Conservation (phyloP, 179 eudicot genomes). For the Sideroxylon spinosum region DNA sequence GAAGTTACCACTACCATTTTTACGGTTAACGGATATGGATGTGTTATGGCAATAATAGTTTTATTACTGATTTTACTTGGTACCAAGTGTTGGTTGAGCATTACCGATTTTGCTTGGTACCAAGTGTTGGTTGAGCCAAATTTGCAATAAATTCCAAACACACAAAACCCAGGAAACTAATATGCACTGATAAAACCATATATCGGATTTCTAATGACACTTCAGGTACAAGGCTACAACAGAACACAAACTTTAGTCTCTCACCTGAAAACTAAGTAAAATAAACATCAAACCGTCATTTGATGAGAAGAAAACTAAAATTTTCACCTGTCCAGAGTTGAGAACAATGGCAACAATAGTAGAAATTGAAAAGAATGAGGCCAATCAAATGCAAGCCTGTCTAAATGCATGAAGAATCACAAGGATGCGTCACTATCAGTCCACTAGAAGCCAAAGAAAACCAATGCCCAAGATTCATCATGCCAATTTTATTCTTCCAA, state of each 20-base stretch:
- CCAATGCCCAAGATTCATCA: background rate
- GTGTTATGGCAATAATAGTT: conserved; percentile 1
- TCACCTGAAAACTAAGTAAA: background rate
- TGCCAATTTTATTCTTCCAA: background rate
- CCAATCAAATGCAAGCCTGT: background rate
- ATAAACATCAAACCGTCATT: background rate
- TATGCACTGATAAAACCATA: background rate
- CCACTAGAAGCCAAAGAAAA: background rate
- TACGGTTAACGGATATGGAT: background rate
- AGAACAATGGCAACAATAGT: background rate
- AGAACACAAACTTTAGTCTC: background rate
- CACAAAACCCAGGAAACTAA: background rate
- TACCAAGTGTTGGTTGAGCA: background rate
- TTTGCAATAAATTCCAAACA: background rate
- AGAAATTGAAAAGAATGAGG: background rate
- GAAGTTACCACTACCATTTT: background rate
- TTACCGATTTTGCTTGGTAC: background rate
- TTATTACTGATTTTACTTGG: background rate
- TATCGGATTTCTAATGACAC: background rate
- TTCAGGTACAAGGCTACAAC: background rate
- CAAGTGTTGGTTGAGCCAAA: background rate
- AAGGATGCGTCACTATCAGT: background rate
- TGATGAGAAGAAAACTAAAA: background rate
- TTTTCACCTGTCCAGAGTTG: background rate
- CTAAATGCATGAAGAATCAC: background rate